These are phyloP conservation scores for Solanum virginianum DNA, from an alignment of 257 asterid genomes.

Conservation along the genomic window DNA sequence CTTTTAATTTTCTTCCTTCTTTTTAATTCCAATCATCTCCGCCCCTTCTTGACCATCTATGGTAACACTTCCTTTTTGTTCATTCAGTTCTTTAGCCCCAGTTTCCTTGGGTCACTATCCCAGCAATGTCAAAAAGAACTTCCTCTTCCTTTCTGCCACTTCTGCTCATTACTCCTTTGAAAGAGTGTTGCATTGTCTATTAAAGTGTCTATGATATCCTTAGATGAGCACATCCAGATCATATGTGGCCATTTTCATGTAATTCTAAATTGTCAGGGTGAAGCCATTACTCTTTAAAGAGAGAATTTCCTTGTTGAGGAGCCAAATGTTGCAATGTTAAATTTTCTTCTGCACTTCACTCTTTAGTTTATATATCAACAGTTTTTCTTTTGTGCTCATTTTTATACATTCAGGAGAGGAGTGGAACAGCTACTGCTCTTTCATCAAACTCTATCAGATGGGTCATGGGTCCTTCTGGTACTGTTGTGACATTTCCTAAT, in stretches of 20 bases:
- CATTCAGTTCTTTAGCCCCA: background rate
- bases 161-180: background rate
- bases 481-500: conserved; percentile 65
- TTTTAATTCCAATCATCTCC: background rate
- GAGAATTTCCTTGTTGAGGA: background rate
- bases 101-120: background rate
- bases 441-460: conserved; percentile 58
- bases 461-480: conserved; percentile 79
- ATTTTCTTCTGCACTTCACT: background rate
- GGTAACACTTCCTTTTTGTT: background rate
- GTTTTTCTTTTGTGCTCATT: background rate
- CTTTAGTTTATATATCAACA: background rate
- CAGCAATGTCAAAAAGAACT: background rate
- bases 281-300: background rate
- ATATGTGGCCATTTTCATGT: background rate
- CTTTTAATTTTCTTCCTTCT: background rate
- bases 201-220: background rate
- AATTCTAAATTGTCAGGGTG: background rate
- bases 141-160: background rate
- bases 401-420: conserved; percentile 45
- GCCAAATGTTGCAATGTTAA: background rate
- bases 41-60: background rate
- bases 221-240: background rate
- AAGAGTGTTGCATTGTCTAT: background rate
- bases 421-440: conserved; percentile 17